Base-by-base conservation (phyloP, 2,329 filamentous ascomycete genomes). In the Fusarium armeniacum region DNA sequence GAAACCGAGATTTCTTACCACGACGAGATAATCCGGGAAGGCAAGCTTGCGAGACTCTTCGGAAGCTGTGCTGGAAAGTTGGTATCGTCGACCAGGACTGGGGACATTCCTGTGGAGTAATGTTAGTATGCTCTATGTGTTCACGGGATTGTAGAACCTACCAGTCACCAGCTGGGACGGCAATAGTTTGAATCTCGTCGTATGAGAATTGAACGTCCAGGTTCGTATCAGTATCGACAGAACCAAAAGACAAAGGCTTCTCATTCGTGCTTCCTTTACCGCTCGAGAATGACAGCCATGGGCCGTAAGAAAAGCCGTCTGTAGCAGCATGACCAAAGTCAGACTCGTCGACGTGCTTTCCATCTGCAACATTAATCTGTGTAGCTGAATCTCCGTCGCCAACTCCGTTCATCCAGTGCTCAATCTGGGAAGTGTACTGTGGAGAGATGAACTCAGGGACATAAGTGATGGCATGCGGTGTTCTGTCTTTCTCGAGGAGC, bases 101-200 rank as follows among this genome's bases (percentile, higher is more conserved):
- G 68, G 68, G 6, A 70, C 68, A 30, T 70, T 67, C 68, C 68
- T 70, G 11, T 12, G 3, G 15, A 4, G 11, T n/a, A 10, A 9
- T 20, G 9, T 69, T 4, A 69, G 49, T 7, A 32, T 26, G 8
- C 3, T 4, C 2, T 5, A 6, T 18, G 10, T 13, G 12, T 5
- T 20, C 13, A 1, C n/a, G 3, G 4, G 9, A 24, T 4, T 16
- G 20, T 10, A 0, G 10, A n/a, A 13, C 55, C 43, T 35, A 65
- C 68, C 68, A 70, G 12, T 64, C 6, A 3, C 68, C 68, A 16
- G 68, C 63, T 18, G 60, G 67, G 4, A 62, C 28, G 3, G 59
- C 40, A n/a, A 71, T n/a, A 0, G 63, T 69, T 16, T 71, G 68
- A 24, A 70, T 70, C 32, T 70, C 68, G n/a, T 70, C 68, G 3